These are phyloP conservation scores for Alternaria longipes DNA, from an alignment of 2,329 filamentous ascomycete genomes.

Conservation along the genomic window DNA sequence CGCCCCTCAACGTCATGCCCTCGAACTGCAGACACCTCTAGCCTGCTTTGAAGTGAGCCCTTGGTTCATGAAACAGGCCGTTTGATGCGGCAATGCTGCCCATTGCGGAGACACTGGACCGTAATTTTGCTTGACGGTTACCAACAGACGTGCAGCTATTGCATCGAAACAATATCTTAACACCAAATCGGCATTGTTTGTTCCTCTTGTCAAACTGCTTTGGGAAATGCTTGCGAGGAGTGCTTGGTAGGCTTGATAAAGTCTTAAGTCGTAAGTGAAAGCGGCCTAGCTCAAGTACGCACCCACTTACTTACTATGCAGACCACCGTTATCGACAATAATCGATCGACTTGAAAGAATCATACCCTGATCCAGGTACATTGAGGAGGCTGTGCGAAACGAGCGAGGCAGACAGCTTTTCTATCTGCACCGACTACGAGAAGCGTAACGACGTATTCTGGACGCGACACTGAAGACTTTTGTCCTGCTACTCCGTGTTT, in stretches of 20 bases:
- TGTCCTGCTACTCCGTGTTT: background rate
- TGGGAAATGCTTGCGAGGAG: slow-evolving; percentile 17
- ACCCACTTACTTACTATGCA: slow-evolving; percentile 2
- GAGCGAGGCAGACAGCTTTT: slow-evolving; percentile 3
- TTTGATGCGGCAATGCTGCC: background rate
- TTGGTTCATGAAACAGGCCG: background rate
- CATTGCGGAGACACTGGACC: background rate
- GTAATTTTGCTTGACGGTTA: background rate
- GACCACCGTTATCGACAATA: background rate
- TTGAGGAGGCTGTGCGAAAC: slow-evolving; percentile 2
- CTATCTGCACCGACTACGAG: background rate
- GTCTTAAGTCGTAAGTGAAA: slow-evolving; percentile 2
- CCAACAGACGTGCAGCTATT: background rate
- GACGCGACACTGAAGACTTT: background rate
- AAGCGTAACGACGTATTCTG: background rate
- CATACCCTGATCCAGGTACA: background rate
- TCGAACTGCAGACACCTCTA: background rate
- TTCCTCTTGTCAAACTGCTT: slow-evolving; percentile 3
- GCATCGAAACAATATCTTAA: background rate
- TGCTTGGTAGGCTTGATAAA: background rate
- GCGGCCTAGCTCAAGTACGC: background rate
- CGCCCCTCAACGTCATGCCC: background rate
- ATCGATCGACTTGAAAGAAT: background rate
- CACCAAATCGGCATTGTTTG: background rate
- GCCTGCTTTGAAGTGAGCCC: background rate